A percentile compares a stretch with the other conserved stretches of the same genome.
Evolutionary conservation across 352 stramenopile genomes (phyloP).

Genomic region (Globisporangium canariense): DNA sequence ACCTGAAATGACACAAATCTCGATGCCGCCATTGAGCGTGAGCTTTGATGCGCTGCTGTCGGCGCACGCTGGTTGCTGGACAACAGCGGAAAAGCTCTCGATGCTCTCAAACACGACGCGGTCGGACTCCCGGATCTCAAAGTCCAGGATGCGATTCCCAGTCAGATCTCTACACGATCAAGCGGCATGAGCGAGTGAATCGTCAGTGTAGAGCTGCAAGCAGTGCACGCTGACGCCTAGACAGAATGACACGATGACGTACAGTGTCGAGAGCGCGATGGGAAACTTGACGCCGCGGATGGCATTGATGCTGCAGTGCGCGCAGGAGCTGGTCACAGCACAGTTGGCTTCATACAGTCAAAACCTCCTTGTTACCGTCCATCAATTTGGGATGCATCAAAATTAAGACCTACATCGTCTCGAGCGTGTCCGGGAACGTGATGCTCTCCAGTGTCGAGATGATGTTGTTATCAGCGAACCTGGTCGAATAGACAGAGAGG

Average conservation of each 20-base stretch:
- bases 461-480: slow-evolving; percentile 34
- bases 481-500: background rate
- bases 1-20: slow-evolving; percentile 10
- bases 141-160: slow-evolving; percentile 10
- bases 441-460: slow-evolving; percentile 33
- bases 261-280: slow-evolving; percentile 37
- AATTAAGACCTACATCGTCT: slow-evolving; percentile 22
- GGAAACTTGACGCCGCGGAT: slow-evolving; percentile 27
- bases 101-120: slow-evolving; percentile 7
- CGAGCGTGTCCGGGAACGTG: slow-evolving; percentile 39
- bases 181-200: too few species aligned
- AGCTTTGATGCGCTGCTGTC: slow-evolving; percentile 2
- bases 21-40: background rate
- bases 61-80: slow-evolving; percentile 1
- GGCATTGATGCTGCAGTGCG: slow-evolving; percentile 17
- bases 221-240: background rate
- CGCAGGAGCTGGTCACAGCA: slow-evolving; percentile 14
- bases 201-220: background rate
- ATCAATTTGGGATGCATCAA: too few species aligned
- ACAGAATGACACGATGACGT: background rate
- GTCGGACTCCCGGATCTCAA: slow-evolving; percentile 17
- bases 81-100: background rate
- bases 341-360: too few species aligned
- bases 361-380: too few species aligned
- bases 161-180: background rate